Base-by-base conservation (phyloP, 371 early-diverging fungal species). In the Lichtheimia hyalospora region DNA sequence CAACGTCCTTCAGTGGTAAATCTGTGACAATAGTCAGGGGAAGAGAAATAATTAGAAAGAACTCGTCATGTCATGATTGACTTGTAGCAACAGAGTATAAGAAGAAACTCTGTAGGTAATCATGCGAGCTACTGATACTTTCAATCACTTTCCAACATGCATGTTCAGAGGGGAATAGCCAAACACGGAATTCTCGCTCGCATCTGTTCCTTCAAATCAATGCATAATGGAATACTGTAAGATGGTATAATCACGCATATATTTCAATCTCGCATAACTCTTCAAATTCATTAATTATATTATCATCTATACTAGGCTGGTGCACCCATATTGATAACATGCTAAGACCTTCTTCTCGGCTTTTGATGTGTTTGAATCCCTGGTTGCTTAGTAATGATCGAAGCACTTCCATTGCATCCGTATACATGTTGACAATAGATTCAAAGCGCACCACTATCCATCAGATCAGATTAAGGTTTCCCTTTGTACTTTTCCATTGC, bases 261-360 rank as follows among this genome's bases (percentile, higher is more conserved):
- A 59, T 42, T 24, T 69, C 69, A 27, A 57, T 25, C n/a, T 54
- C 18, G 51, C 72, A 71, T 16, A 79, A 54, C 27, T 73, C 74
- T 21, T 70, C 62, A 62, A 75, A 74, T 60, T 73, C 69, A 18
- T 66, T 15, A 6, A 79, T 28, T 2, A 21, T 52, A 3, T 61
- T 44, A 8, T 66, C 65, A 15, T 57, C 40, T 16, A 79, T 27
- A 54, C 60, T 68, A 7, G 79, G 74, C 15, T 75, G 73, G 49
- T 79, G 67, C 5, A 74, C 66, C 79, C 79, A 79, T 3, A 70
- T 59, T 0, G 79, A 79, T 5, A 79, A 40, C 21, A 74, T 27
- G 4, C 68, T 61, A 34, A 79, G 52, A 0, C 74, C 75, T 63
- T 75, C 69, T 34, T 79, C 74, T 34, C 69, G 64, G 7, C 48